phyloP scores from a whole-genome alignment of 768 basidiomycete species.

The Leccinum aurantiacum region DNA sequence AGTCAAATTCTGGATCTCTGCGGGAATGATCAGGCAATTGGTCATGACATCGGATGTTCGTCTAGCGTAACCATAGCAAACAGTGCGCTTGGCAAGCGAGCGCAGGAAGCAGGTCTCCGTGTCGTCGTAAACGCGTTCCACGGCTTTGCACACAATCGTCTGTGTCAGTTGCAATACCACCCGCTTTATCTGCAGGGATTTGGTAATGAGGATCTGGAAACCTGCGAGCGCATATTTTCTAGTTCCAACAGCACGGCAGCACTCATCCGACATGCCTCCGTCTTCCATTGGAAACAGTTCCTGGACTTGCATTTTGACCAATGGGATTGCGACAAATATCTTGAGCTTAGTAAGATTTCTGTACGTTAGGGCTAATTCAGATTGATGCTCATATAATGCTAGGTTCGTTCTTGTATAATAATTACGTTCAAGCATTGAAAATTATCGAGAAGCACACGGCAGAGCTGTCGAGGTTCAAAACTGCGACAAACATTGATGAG shows the following conservation, averaged over 20 bases:
- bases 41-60: not conserved
- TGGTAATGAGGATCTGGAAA: not conserved
- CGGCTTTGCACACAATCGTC: not conserved
- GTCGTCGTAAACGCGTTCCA: not conserved
- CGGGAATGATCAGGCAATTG: not conserved
- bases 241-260: not conserved
- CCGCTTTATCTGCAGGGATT: too few species aligned
- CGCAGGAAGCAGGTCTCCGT: not conserved
- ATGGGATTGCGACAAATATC: not conserved
- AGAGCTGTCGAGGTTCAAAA: not conserved
- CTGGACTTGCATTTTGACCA: not conserved
- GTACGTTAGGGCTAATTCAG: not conserved
- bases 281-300: not conserved
- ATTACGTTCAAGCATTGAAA: not conserved
- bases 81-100: not conserved
- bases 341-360: not conserved
- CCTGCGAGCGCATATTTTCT: not conserved
- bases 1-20: not conserved
- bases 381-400: not conserved
- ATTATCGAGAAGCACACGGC: not conserved
- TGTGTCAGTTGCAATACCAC: too few species aligned
- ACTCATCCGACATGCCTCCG: not conserved
- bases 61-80: not conserved
- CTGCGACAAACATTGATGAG: not conserved
- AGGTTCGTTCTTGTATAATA: not conserved